phyloP scores from a whole-genome alignment of 2,329 filamentous ascomycete genomes.

The Bipolaris zeicola region DNA sequence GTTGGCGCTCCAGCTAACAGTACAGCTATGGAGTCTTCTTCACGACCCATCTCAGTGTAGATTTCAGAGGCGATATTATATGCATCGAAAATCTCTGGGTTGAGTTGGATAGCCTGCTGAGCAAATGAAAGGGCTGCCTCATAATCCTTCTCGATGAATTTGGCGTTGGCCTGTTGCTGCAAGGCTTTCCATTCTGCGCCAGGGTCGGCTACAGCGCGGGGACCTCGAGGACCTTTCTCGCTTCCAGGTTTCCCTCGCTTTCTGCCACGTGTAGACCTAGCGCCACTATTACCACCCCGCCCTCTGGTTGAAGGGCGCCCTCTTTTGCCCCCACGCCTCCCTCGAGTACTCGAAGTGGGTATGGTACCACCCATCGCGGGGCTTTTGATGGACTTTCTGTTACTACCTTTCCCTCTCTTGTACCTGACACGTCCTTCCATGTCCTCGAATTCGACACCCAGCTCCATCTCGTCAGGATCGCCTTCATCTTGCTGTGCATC shows the following conservation, averaged over 20 bases:
- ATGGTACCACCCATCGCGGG: not conserved
- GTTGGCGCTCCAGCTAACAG: slow-evolving; percentile 64
- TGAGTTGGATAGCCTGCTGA: slow-evolving; percentile 49
- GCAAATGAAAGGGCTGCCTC: slow-evolving; percentile 51
- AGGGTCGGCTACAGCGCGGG: slow-evolving; percentile 67
- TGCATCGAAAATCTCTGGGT: slow-evolving; percentile 67
- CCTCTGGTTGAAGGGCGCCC: slow-evolving; percentile 35
- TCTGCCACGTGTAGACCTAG: slow-evolving; percentile 27
- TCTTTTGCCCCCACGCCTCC: slow-evolving; percentile 27
- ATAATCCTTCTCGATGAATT: slow-evolving; percentile 68
- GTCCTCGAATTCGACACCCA: slow-evolving; percentile 38
- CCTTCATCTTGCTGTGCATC: slow-evolving; percentile 41
- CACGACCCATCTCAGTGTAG: slow-evolving; percentile 60
- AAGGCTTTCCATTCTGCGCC: slow-evolving; percentile 73
- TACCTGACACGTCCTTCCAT: slow-evolving; percentile 27
- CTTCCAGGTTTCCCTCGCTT: slow-evolving; percentile 34
- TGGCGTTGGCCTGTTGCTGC: slow-evolving; percentile 69
- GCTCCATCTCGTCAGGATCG: slow-evolving; percentile 41
- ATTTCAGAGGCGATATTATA: slow-evolving; percentile 66
- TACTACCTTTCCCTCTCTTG: slow-evolving; percentile 21
- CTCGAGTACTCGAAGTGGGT: slow-evolving; percentile 18
- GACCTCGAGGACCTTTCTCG: slow-evolving; percentile 46
- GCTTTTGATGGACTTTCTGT: slow-evolving; percentile 6
- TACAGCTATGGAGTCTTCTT: slow-evolving; percentile 61
- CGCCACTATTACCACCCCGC: slow-evolving; percentile 28